Evolutionary conservation across 108 stramenopile genomes (phyloP).

Genomic region (Skeletonema menzelii): DNA sequence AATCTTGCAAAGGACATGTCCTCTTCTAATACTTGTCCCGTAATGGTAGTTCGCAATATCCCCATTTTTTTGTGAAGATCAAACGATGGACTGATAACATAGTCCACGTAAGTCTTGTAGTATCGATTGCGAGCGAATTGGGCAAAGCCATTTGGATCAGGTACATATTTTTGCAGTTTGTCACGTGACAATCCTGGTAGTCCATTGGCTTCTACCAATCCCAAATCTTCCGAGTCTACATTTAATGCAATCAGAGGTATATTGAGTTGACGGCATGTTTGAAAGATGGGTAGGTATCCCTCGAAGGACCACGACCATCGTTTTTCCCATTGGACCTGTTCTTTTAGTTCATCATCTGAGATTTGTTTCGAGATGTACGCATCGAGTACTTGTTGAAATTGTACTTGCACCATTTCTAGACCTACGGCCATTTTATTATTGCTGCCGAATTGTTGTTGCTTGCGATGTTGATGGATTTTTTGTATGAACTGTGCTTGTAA

Average conservation of each 20-base stretch:
- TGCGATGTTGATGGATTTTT: conserved; percentile 39
- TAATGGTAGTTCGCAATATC: conserved; percentile 54
- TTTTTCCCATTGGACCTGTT: conserved; percentile 63
- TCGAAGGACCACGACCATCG: conserved; percentile 83
- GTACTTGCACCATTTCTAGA: conserved; percentile 70
- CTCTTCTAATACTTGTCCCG: conserved; percentile 61
- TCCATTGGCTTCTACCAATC: conserved; percentile 60
- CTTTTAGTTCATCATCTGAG: conserved; percentile 40
- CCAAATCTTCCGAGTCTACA: conserved; percentile 76
- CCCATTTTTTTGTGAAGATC: conserved; percentile 66
- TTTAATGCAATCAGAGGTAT: conserved; percentile 72
- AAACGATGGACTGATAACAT: conserved; percentile 69
- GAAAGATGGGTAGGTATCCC: conserved; percentile 57
- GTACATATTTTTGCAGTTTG: conserved; percentile 54
- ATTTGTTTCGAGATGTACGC: conserved; percentile 53
- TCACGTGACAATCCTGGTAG: conserved; percentile 47
- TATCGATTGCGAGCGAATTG: conserved; percentile 43
- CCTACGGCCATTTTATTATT: conserved; percentile 60
- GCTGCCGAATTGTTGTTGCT: background rate
- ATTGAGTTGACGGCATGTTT: conserved; percentile 41
- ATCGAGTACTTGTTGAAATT: conserved; percentile 72
- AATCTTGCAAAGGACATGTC: conserved; percentile 73
- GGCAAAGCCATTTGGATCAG: conserved; percentile 61
- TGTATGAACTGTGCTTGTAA: conserved; percentile 58
- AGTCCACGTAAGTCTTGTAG: conserved; percentile 65